These are phyloP conservation scores for Aspergillus bertholletiae DNA, from an alignment of 495 filamentous ascomycete species.

Conservation along the genomic window DNA sequence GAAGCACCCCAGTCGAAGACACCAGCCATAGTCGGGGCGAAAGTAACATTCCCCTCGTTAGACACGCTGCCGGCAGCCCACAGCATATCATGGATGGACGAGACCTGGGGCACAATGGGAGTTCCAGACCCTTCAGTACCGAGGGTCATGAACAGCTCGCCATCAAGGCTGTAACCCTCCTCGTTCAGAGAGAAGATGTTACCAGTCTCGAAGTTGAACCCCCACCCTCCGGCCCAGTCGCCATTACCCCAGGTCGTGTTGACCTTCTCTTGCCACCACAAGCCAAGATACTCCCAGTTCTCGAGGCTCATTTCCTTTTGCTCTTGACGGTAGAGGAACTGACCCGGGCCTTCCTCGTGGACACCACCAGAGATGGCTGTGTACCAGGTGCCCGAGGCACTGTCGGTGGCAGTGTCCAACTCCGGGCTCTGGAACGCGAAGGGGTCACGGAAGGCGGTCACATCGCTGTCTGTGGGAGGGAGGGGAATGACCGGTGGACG, in stretches of 20 bases:
- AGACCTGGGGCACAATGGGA: conserved; percentile 8
- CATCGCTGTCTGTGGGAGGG: conserved; percentile 11
- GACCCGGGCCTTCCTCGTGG: conserved; percentile 12
- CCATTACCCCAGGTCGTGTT: conserved; percentile 23
- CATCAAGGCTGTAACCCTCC: conserved; percentile 14
- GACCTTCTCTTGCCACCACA: conserved; percentile 18
- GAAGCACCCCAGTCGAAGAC: conserved; percentile 20
- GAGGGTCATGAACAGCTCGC: conserved; percentile 14
- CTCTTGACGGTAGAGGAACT: conserved; percentile 20
- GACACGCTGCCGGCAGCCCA: conserved; percentile 15
- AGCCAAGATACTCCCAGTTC: conserved; percentile 21
- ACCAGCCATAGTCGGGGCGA: conserved; percentile 21
- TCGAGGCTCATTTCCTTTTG: conserved; percentile 12
- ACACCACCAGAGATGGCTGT: conserved; percentile 18
- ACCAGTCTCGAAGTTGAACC: conserved; percentile 21
- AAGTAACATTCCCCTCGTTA: conserved; percentile 1
- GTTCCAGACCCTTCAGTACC: conserved; percentile 15
- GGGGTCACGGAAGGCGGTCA: conserved; percentile 22
- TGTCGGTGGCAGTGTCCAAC: conserved; percentile 8
- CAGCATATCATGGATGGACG: conserved; percentile 19
- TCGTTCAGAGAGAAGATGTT: conserved; percentile 14
- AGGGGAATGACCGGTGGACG: conserved; percentile 15
- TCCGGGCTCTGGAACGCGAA: conserved; percentile 18
- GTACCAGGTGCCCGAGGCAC: conserved; percentile 15
- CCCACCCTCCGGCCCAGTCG: conserved; percentile 17